phyloP scores from a whole-genome alignment of 106 monocot genomes.

The Xerophyta viscosa region DNA sequence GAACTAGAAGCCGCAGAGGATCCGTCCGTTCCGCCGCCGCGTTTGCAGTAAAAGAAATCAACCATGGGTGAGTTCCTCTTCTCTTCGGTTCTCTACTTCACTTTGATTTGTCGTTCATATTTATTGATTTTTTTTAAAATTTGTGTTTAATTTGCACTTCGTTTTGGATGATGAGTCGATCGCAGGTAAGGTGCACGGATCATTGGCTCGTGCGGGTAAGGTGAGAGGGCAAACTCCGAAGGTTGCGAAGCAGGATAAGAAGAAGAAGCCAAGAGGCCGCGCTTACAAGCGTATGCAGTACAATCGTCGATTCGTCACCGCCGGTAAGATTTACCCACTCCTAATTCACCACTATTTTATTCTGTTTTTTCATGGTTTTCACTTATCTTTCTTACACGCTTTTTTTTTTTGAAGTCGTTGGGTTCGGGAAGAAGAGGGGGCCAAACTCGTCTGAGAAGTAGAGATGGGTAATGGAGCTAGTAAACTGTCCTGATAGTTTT shows the following conservation, averaged over 20 bases:
- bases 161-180: background rate
- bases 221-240: conserved; percentile 37
- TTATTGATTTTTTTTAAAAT: background rate
- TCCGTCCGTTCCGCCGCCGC: too few species aligned
- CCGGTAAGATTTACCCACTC: conserved; percentile 22
- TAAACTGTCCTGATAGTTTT: too few species aligned
- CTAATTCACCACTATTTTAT: background rate
- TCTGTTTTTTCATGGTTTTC: conserved; percentile 1
- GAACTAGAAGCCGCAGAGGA: too few species aligned
- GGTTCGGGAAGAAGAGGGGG: conserved; percentile 15
- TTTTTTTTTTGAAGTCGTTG: conserved; percentile 10
- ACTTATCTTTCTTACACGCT: background rate
- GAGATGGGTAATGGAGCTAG: background rate
- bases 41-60: background rate
- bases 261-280: conserved; percentile 52
- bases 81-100: background rate
- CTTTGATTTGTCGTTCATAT: too few species aligned
- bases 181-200: conserved; percentile 58
- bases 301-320: conserved; percentile 77
- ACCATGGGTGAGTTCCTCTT: background rate
- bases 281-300: conserved; percentile 66
- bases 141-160: background rate
- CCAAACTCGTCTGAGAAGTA: conserved; percentile 14
- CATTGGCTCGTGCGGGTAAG: conserved; percentile 47
- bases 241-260: conserved; percentile 56